Percentiles rank a stretch among this genome's conserved stretches.
phyloP scores from a whole-genome alignment of 1,284 basidiomycete genomes.

The Melampsora americana region DNA sequence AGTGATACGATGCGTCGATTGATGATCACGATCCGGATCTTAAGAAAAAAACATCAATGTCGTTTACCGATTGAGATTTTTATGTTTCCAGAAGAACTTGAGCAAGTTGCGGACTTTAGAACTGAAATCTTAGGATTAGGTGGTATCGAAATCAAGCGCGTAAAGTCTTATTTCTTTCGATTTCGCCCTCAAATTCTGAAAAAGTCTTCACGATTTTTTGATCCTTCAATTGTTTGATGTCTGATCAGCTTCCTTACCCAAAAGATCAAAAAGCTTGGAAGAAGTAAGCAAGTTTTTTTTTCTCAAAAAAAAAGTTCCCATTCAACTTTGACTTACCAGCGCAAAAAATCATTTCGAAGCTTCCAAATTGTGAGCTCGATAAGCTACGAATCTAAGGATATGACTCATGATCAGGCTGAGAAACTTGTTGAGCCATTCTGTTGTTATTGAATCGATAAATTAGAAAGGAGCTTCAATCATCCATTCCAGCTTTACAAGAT shows the following conservation, averaged over 20 bases:
- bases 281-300: neutral
- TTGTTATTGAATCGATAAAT: neutral
- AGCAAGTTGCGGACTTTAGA: neutral
- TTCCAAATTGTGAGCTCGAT: conserved; percentile 10
- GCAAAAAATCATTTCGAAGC: neutral
- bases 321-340: too few relatives aligned
- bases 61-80: conserved; percentile 1
- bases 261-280: conserved; percentile 11
- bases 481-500: neutral
- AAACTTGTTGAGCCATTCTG: too few relatives aligned
- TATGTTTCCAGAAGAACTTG: conserved; percentile 4
- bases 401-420: too few relatives aligned
- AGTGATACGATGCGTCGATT: conserved; percentile 5
- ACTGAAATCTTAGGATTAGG: neutral
- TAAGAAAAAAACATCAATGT: neutral
- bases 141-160: neutral
- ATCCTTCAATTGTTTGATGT: neutral
- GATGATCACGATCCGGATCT: conserved; percentile 1
- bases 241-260: neutral
- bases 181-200: neutral
- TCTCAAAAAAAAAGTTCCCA: too few relatives aligned
- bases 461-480: conserved; percentile 7
- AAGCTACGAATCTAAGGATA: too few relatives aligned
- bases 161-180: neutral
- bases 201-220: neutral